Conservation (phyloP, 139 green algal species). For the Coelastrella sp. region DNA sequence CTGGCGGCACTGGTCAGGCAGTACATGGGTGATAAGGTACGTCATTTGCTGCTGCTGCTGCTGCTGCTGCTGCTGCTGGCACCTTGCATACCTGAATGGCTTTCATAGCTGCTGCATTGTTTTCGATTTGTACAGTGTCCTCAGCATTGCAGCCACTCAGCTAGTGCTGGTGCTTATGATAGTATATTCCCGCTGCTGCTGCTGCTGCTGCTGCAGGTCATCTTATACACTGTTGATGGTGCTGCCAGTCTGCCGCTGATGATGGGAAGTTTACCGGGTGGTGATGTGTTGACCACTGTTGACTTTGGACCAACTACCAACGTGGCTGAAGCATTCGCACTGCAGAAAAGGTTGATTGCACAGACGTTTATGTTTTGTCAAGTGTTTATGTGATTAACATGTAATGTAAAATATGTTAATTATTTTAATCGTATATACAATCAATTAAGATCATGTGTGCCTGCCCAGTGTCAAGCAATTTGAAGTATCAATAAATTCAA, state of each 20-base stretch:
- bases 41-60: not conserved
- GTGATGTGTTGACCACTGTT: conserved; percentile 63
- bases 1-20: conserved; percentile 42
- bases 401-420: too few species aligned
- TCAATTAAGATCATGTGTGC: too few species aligned
- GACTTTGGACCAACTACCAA: conserved; percentile 69
- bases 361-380: too few species aligned
- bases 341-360: conserved; percentile 42
- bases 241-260: conserved; percentile 31
- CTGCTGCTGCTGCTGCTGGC: not conserved
- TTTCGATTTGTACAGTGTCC: not conserved
- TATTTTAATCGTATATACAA: too few species aligned
- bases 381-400: too few species aligned
- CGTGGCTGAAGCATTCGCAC: conserved; percentile 52
- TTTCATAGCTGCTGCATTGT: not conserved
- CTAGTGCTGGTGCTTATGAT: not conserved
- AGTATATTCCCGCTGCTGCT: not conserved
- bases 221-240: conserved; percentile 74
- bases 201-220: conserved; percentile 19
- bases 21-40: conserved; percentile 44
- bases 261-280: conserved; percentile 53
- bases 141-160: too few species aligned
- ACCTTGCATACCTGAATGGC: conserved; percentile 60
- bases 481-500: too few species aligned
- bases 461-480: too few species aligned